Evolutionary conservation across 768 basidiomycete species (phyloP), one percentile per base, ranked within the genome.

Genomic region (Kwoniella newhampshirensis): DNA sequence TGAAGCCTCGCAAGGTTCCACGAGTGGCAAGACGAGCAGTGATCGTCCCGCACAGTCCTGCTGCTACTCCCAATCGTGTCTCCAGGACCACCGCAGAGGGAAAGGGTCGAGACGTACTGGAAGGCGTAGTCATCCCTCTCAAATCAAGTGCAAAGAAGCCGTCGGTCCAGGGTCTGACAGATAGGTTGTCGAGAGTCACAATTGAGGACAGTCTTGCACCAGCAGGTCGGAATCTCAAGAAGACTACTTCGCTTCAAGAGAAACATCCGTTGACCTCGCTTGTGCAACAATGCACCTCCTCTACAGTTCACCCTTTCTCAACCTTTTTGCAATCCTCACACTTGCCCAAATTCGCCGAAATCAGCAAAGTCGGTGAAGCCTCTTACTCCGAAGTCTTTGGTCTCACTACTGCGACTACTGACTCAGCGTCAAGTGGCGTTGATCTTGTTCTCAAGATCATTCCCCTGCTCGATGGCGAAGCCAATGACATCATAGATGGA

Each of bases 311-410:
- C 1, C n/a, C 35, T 2, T 55, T 55, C 51, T 30, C 57, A 4
- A 17, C 28, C n/a, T 43, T 63, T 36, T 46, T 59, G 15, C 36
- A n/a, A 6, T 12, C 27, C 12, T 43, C 46, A n/a, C 21, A 45
- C 43, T 51, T 51, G 27, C 48, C 55, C 13, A 21, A 27, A 11
- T 63, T 77, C 59, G 58, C 75, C 21, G 75, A 54, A 5, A 91
- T 91, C 76, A 80, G 78, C 63, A 99, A 99, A 77, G 86, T 97
- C 43, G 94, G 94, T 39, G 96, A 99, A 78, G 96, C 96, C 6
- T 90, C 88, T 46, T 99, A 88, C 76, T 94, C 91, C 0, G 96
- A 99, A 71, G 96, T 99, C 26, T 99, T 90, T 75, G 87, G 57
- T 4, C 30, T 58, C 18, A 25, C 27, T 5, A 27, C 21, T 35